Conservation (phyloP, 331 rosid species). For the Rosa hybrid region DNA sequence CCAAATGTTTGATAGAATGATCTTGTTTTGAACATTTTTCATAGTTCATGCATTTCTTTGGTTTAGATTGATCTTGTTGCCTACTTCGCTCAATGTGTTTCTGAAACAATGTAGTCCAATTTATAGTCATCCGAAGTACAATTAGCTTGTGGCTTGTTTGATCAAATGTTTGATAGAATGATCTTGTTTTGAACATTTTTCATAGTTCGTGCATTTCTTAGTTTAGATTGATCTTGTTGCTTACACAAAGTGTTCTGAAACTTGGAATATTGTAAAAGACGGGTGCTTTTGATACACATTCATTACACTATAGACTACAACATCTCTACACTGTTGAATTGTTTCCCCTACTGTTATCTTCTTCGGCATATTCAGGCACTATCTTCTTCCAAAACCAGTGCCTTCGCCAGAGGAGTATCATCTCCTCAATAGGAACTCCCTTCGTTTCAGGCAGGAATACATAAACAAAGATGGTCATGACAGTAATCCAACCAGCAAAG, state of each 20-base stretch:
- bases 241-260: not conserved
- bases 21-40: not conserved
- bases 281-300: not conserved
- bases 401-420: slow-evolving; percentile 64
- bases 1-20: no score
- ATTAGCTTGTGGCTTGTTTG: not conserved
- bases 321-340: not conserved
- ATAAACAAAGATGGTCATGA: slow-evolving; percentile 74
- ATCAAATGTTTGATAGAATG: not conserved
- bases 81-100: no score
- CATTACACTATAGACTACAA: not conserved
- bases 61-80: no score
- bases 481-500: slow-evolving; percentile 75
- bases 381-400: slow-evolving; percentile 93
- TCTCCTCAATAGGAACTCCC: slow-evolving; percentile 91
- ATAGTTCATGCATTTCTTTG: no score
- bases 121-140: no score
- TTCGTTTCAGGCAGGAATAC: slow-evolving; percentile 85
- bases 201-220: not conserved
- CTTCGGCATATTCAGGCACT: slow-evolving; percentile 34
- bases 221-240: not conserved
- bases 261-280: not conserved
- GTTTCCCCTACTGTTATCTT: not conserved
- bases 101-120: no score
- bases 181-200: not conserved